These are phyloP conservation scores for Parasarocladium wereldwijsianum DNA, from an alignment of 2,329 filamentous ascomycete species.

Conservation along the genomic window DNA sequence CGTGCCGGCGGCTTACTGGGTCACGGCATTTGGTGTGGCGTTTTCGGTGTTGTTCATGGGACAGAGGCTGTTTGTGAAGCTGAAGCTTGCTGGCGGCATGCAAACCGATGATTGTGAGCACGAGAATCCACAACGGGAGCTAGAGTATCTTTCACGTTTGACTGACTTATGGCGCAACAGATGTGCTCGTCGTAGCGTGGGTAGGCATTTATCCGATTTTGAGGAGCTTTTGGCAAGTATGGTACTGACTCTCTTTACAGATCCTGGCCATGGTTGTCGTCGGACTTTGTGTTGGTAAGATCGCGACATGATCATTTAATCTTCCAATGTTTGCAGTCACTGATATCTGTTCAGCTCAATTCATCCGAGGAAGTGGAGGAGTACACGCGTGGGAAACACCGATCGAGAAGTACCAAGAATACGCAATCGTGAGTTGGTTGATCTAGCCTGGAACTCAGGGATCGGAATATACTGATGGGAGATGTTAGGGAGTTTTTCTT, in stretches of 20 bases:
- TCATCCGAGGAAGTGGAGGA: constrained; percentile 9
- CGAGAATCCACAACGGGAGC: not conserved
- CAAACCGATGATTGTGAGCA: constrained; percentile 13
- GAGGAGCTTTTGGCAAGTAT: not conserved
- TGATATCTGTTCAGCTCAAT: constrained; percentile 2
- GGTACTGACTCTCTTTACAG: not conserved
- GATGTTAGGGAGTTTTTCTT: constrained; percentile 12
- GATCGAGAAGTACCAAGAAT: constrained; percentile 8
- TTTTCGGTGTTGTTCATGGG: constrained; percentile 11
- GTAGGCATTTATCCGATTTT: constrained; percentile 5
- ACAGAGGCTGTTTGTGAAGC: constrained; percentile 14
- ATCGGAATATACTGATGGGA: constrained; percentile 5
- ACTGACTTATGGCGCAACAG: constrained; percentile 3
- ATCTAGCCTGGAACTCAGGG: constrained; percentile 12
- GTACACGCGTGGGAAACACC: constrained; percentile 18
- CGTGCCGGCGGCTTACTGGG: constrained; percentile 10
- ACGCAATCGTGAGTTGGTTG: constrained; percentile 1
- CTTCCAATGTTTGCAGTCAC: not conserved
- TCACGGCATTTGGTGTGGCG: constrained; percentile 9
- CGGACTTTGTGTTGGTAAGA: constrained; percentile 2
- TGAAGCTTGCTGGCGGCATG: constrained; percentile 10
- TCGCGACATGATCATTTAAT: not conserved
- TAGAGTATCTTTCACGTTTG: constrained; percentile 4
- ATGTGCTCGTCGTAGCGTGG: constrained; percentile 9
- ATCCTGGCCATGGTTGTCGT: not conserved